Evolutionary conservation across 495 filamentous ascomycete genomes (phyloP), one percentile per base, ranked within the genome.

Genomic region (Penicillium chermesinum): DNA sequence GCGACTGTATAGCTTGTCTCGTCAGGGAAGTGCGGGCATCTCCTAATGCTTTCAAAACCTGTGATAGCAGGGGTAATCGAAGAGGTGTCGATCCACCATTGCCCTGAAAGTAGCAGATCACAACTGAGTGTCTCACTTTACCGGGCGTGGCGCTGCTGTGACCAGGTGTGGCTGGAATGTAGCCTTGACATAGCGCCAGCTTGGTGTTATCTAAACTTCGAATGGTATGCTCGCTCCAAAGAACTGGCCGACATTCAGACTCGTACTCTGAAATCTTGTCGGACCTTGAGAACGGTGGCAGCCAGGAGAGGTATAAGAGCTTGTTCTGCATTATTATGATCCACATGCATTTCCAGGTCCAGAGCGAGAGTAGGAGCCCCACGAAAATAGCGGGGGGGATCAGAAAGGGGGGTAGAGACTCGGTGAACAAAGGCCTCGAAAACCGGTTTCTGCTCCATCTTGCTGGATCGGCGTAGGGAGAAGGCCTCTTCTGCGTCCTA

Each of bases 271-370:
- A 56, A 19, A 91, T 83, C 37, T 58, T 80, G 19, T 76, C 73
- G 1, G 66, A 69, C 16, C 71, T 54, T 1, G 75, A 65, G 7
- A 77, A 73, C 1, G 86, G 84, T 9, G 85, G 86, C 7, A 89
- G 52, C 25, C 80, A 81, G 0, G 87, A 83, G 67, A 89, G 87
- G 65, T 91, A 91, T 39, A 91, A 82, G 48, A 93, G 88, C 50
- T 88, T 87, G 58, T 91, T 87, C 63, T 90, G 88, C 59, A 91
- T 84, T 4, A 84, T 53, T 15, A 91, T 73, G 66, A 91, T 80
- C 85, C 89, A 87, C 44, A 84, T 60, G 53, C 86, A 90, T 68
- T 93, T 91, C 77, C 84, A 90, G 0, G 75, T 74, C 83, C 85
- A 91, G 9, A 90, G 72, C 4, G 74, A 69, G 7, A 88, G 48